Evolutionary conservation across 1,284 basidiomycete species (phyloP), one percentile per base, ranked within the genome.

Genomic region (Megacollybia platyphylla): DNA sequence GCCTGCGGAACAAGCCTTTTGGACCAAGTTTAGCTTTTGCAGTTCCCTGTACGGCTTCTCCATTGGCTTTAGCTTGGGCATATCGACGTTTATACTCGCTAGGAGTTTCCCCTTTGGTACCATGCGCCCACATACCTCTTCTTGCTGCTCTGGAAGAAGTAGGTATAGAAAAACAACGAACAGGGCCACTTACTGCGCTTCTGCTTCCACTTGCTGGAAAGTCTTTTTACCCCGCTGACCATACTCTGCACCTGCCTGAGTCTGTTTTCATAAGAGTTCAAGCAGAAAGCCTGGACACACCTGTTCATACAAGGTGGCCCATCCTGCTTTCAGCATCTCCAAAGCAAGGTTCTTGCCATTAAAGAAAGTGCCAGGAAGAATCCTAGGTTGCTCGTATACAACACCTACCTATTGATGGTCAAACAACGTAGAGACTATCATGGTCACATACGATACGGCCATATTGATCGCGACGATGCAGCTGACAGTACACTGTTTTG

Each of bases 401-500:
- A 78, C 62, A 2, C 77, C 76, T n/a, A 93, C 81, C 87, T 90
- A 49, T 17, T 4, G 26, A 40, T 20, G 34, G 39, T 43, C 9
- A 37, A 40, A 35, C 41, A 26, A 30, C 15, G 26, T 17, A 11
- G 8, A 20, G 20, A 10, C 15, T 13, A 10, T 27, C 20, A 30
- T 13, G 18, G 20, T 5, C 26, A 59, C 62, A 42, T 52, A 91
- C 90, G 10, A 88, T 71, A 3, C 90, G 79, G 1, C 67, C 65
- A 54, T 93, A 93, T 51, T 90, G 88, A 56, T 94, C 91, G 44
- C 75, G 78, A 4, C 75, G 65, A 29, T 87, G 48, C 3, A 91
- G 57, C 51, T 88, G 80, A 49, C 82, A 82, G 44, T 75, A 76
- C 0, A 89, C 61, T 0, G 59, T 65, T 49, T 70, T 70, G n/a